A percentile compares a stretch with the other conserved stretches of the same genome.
Evolutionary conservation across 192 early-diverging fungal species (phyloP).

Genomic region (Rhizoclosmatium sp.): DNA sequence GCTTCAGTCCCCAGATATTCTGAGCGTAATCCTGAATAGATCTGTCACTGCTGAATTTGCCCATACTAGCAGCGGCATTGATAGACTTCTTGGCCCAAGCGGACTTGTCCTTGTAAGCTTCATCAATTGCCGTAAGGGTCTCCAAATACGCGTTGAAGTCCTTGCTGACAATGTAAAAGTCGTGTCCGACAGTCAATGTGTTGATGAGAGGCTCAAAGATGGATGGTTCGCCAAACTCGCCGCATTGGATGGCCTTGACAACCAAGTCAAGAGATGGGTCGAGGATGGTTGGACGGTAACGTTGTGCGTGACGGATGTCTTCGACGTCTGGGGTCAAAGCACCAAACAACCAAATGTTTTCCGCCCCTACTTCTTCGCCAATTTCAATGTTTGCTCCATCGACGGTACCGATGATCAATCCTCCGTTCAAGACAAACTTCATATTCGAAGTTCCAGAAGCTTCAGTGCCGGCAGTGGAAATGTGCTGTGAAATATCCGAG

Average conservation of each 20-base stretch:
- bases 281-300: slow-evolving; percentile 80
- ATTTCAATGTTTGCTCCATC: slow-evolving; percentile 99
- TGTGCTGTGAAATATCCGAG: slow-evolving; percentile 99
- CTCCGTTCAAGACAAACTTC: slow-evolving; percentile 99
- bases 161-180: slow-evolving; percentile 85
- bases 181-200: slow-evolving; percentile 75
- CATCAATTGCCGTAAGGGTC: slow-evolving; percentile 82
- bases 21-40: slow-evolving; percentile 94
- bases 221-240: slow-evolving; percentile 76
- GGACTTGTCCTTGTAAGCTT: slow-evolving; percentile 80
- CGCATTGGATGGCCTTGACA: slow-evolving; percentile 79
- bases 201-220: slow-evolving; percentile 58
- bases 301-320: slow-evolving; percentile 91
- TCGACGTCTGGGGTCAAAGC: slow-evolving; percentile 89
- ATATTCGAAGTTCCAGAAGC: slow-evolving; percentile 99
- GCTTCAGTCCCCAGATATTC: slow-evolving; percentile 79
- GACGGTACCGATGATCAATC: slow-evolving; percentile 95
- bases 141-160: slow-evolving; percentile 87
- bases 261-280: slow-evolving; percentile 83
- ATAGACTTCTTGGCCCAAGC: slow-evolving; percentile 93
- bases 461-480: slow-evolving; percentile 97
- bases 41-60: slow-evolving; percentile 84
- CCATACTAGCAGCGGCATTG: slow-evolving; percentile 88
- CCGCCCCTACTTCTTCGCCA: slow-evolving; percentile 92
- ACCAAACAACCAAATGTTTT: slow-evolving; percentile 99